Conservation (phyloP, 164 flowering plant genomes). For the Akebia trifoliata region DNA sequence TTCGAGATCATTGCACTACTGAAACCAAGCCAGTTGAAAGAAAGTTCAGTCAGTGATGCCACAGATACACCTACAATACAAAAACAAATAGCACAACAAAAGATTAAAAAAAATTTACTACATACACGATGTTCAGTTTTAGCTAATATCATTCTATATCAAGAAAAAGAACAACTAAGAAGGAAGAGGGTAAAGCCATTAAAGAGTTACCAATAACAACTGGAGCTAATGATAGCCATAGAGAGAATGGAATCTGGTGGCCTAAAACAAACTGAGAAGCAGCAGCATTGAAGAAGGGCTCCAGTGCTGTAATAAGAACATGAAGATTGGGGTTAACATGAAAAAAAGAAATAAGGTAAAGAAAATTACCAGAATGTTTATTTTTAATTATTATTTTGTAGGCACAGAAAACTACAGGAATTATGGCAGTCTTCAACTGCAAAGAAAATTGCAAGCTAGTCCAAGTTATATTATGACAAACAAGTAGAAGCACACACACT, state of each 20-base stretch:
- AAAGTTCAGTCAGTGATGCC: constrained; percentile 70
- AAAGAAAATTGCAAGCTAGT: too few species aligned
- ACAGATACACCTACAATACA: constrained; percentile 49
- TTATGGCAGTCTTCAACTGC: too few species aligned
- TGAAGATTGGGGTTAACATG: constrained; percentile 8
- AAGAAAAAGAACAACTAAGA: not conserved
- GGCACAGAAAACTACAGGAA: too few species aligned
- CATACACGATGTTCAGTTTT: too few species aligned
- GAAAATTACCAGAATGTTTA: not conserved
- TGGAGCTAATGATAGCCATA: constrained; percentile 63
- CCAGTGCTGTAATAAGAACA: constrained; percentile 39
- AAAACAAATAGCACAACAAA: constrained; percentile 3
- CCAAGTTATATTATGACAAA: too few species aligned
- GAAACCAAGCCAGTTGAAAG: constrained; percentile 65
- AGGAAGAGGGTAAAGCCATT: not conserved
- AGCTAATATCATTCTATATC: too few species aligned
- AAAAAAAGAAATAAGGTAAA: not conserved
- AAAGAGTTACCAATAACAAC: constrained; percentile 46
- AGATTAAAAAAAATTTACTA: not conserved
- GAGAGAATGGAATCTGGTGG: constrained; percentile 49
- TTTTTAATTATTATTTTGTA: too few species aligned
- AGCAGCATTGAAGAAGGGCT: constrained; percentile 64
- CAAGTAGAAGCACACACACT: not conserved
- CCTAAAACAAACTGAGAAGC: constrained; percentile 66
- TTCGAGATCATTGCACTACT: constrained; percentile 62